Conservation (phyloP, 75 land plant genomes). For the Picea glauca region DNA sequence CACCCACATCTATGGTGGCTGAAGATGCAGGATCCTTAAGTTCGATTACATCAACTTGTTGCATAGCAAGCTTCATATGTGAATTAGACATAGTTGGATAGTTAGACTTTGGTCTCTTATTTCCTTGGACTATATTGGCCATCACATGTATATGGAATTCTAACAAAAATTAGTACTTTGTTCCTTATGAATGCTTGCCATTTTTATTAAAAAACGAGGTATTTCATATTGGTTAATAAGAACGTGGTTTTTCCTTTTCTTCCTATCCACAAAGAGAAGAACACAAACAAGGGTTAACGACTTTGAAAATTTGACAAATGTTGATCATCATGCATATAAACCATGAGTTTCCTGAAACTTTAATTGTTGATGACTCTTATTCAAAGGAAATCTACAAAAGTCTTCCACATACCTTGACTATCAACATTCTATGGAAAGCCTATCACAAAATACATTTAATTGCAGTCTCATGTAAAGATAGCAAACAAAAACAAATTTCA, state of each 20-base stretch:
- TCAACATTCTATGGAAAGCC: background rate
- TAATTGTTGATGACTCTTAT: background rate
- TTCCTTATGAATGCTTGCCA: background rate
- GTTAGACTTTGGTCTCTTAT: background rate
- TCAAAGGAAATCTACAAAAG: background rate
- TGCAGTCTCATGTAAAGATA: background rate
- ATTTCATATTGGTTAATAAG: background rate
- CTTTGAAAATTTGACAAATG: background rate
- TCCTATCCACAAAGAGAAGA: background rate
- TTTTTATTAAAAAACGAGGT: background rate
- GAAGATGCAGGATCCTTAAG: too few relatives aligned
- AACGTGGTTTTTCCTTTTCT: background rate
- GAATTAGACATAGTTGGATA: background rate
- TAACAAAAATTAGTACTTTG: background rate
- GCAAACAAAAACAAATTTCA: slow-evolving; percentile 2
- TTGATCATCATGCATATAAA: background rate
- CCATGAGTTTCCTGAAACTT: background rate
- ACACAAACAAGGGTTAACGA: background rate
- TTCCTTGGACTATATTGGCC: background rate
- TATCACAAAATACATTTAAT: background rate
- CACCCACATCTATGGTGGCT: too few relatives aligned
- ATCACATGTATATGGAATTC: background rate
- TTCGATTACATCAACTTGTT: too few relatives aligned
- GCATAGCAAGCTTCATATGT: too few relatives aligned
- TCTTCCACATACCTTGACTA: background rate